Percentiles rank a stretch among this genome's conserved stretches.
These are phyloP conservation scores for Carallia pectinifolia DNA, from an alignment of 345 rosid species.

Conservation along the genomic window DNA sequence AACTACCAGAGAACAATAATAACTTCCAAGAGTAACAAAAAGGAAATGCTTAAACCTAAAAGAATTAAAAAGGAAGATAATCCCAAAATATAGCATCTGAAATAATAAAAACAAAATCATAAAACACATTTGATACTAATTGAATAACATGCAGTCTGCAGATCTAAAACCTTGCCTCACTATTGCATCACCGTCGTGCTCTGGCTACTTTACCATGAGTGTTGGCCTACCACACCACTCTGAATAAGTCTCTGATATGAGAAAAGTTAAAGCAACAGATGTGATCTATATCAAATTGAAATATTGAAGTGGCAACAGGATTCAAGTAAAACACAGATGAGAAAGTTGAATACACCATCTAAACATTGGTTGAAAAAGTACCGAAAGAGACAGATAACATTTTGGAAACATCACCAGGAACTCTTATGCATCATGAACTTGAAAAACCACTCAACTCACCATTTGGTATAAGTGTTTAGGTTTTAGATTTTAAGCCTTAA, in stretches of 20 bases:
- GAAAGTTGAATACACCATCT: too few relatives aligned
- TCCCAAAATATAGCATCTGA: not conserved
- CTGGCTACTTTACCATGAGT: slow-evolving; percentile 76
- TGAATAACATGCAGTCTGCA: slow-evolving; percentile 1
- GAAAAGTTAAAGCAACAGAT: slow-evolving; percentile 4
- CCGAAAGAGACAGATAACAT: not conserved
- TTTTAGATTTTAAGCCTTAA: not conserved
- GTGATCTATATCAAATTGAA: not conserved
- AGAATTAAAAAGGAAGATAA: not conserved
- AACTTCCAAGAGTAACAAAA: not conserved
- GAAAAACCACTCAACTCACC: not conserved
- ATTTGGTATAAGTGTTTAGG: not conserved
- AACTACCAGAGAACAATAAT: not conserved
- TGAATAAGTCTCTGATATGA: slow-evolving; percentile 68
- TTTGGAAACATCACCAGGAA: not conserved
- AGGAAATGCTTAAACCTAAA: not conserved
- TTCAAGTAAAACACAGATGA: not conserved
- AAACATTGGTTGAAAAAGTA: too few relatives aligned
- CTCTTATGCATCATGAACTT: not conserved
- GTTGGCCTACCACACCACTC: slow-evolving; percentile 76
- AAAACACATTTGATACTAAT: not conserved
- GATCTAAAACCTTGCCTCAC: slow-evolving; percentile 45
- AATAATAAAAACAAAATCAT: not conserved
- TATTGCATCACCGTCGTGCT: slow-evolving; percentile 54
- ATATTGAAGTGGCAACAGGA: not conserved